These are phyloP conservation scores for Trichomonas tenax DNA, from an alignment of 208 protist species.

Conservation along the genomic window DNA sequence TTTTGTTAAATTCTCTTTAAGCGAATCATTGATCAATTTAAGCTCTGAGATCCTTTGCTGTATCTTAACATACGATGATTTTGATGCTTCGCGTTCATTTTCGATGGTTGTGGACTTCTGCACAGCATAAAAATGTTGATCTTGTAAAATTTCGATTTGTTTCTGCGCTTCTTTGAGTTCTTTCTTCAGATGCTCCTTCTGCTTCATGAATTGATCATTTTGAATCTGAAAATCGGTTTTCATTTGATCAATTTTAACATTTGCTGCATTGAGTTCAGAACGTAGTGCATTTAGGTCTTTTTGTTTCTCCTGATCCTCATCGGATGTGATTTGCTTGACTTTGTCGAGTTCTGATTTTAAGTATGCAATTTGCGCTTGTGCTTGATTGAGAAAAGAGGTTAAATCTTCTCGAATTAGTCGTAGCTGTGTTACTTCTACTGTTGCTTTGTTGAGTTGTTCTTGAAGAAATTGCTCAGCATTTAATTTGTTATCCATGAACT, in stretches of 20 bases:
- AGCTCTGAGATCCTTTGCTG: not conserved
- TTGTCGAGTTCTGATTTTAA: not conserved
- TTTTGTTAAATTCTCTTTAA: not conserved
- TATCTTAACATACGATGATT: not conserved
- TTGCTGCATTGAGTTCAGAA: not conserved
- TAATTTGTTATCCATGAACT: not conserved
- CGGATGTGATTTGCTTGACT: not conserved
- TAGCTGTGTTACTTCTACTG: not conserved
- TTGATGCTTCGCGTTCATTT: not conserved
- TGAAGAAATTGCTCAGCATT: not conserved
- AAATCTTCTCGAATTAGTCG: not conserved
- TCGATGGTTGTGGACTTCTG: not conserved
- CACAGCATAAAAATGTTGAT: not conserved
- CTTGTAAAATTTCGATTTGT: not conserved
- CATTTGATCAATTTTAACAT: not conserved
- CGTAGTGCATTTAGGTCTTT: not conserved
- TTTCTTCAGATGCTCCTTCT: not conserved
- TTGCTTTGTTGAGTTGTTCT: constrained; percentile 1
- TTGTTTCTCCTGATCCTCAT: not conserved
- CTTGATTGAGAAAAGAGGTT: not conserved
- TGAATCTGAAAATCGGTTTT: not conserved
- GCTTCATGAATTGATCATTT: not conserved
- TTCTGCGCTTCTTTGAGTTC: not conserved
- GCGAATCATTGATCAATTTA: not conserved
- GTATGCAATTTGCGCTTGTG: not conserved